These are phyloP conservation scores for Drosera capensis DNA, from an alignment of 148 eudicot species.

Conservation along the genomic window DNA sequence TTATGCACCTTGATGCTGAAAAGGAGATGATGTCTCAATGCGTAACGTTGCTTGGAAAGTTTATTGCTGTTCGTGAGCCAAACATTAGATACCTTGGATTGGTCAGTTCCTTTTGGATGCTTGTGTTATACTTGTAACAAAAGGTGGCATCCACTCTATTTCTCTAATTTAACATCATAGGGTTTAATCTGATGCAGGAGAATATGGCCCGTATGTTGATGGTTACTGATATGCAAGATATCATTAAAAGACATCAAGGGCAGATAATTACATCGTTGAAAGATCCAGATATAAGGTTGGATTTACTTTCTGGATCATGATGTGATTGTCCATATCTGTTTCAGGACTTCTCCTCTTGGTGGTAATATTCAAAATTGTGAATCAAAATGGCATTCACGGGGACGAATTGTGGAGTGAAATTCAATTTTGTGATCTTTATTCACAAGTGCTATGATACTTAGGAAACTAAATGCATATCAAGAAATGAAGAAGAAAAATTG, in stretches of 20 bases:
- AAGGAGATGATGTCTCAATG: slow-evolving; percentile 99
- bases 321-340: no score
- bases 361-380: no score
- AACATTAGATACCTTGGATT: slow-evolving; percentile 93
- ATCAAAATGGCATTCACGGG: no score
- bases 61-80: slow-evolving; percentile 98
- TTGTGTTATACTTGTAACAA: neutral
- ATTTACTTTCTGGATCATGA: no score
- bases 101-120: slow-evolving; percentile 31
- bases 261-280: slow-evolving; percentile 92
- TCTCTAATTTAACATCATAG: no score
- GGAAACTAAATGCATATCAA: no score
- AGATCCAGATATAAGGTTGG: slow-evolving; percentile 95
- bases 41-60: slow-evolving; percentile 97
- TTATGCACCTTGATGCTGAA: slow-evolving; percentile 99
- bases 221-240: slow-evolving; percentile 95
- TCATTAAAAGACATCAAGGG: slow-evolving; percentile 88
- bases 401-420: no score
- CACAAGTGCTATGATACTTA: no score
- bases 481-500: no score
- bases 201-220: slow-evolving; percentile 98
- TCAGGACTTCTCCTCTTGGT: no score
- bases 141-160: neutral
- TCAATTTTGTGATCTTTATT: no score
- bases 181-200: slow-evolving; percentile 44